Base-by-base conservation (phyloP, 2,329 filamentous ascomycete genomes). In the Monosporascus sp. region DNA sequence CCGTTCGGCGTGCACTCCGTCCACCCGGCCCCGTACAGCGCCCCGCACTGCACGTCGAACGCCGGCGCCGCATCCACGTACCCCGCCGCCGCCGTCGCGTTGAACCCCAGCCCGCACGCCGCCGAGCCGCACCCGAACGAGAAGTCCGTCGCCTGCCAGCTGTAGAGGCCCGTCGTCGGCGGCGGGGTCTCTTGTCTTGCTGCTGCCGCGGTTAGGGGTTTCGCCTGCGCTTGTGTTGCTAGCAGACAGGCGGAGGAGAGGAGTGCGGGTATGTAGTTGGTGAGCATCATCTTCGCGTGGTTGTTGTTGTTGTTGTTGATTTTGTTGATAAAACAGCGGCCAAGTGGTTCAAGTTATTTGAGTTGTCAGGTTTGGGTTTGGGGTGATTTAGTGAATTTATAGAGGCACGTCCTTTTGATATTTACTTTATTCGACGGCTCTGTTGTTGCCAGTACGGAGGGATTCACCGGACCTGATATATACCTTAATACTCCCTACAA, bases 31-130 rank as follows among this genome's bases (percentile, higher is more conserved):
- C 48, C 37, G 37, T 22, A 50, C 48, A 18, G 27, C n/a, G 48
- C 31, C 22, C 48, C 48, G 48, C 48, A 50, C 48, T 41, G 37
- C 35, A 50, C 25, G 37, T 50, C 22, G 48, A 50, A 50, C 11
- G 25, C 37, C 8, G 48, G 48, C 20, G 48, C 48, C 31, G 15
- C 48, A 9, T 0, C 48, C 27, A 43, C 24, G 37, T 50, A 50
- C 11, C 48, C 37, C 48, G 18, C 37, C 6, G 18, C 3, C 39
- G 22, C 48, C 37, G 48, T 27, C 11, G 31, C 48, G 48, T 50
- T 44, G 48, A 50, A 50, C n/a, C 48, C 37, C n/a, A 41, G 4
- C 8, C 48, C 48, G 48, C 35, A 38, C 18, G 37, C 31, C 31
- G 48, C 48, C n/a, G 48, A 44, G 14, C 20, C 18, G 48, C 35